Evolutionary conservation across 345 rosid genomes (phyloP), one percentile per base, ranked within the genome.

Genomic region (Chamaenerion angustifolium): DNA sequence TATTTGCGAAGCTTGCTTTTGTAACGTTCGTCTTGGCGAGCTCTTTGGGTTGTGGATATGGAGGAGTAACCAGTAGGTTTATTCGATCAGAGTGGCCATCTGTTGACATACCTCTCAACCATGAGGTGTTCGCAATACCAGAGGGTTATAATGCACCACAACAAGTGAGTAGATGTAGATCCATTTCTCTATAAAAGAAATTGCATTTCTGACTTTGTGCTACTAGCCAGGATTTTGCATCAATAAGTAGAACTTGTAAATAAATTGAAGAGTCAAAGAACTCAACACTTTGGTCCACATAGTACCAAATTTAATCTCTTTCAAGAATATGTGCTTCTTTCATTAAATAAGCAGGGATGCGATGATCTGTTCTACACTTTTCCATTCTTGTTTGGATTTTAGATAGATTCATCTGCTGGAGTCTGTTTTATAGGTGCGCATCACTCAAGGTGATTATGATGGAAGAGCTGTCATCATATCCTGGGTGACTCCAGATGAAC

Each of bases 401-500:
- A 31, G 5, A 31, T 31, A 31, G 37, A 17, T 44, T 31, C 37
- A 58, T n/a, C 35, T 43, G 19, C 18, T 62, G 43, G 49, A 19
- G 48, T 48, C 27, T 43, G 40, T 21, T 12, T 51, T 63, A 10
- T 51, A 85, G 95, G 95, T 92, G 25, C 98, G 70, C 68, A 84
- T 92, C 48, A 87, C 95, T 15, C 98, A 92, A 77, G 96, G 95
- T 54, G 93, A 92, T 60, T 84, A 87, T 56, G 75, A 80, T 56
- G 98, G 96, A 40, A 87, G 68, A 56, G 96, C 88, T 48, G 85
- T 87, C 14, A 84, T 92, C 42, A 49, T 92, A 56, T 81, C 98
- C 11, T 87, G 98, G 98, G 85, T 87, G 46, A 80, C 95, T 12
- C 69, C 83, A 43, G 80, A 78, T 51, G 79, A 76, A 46, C 85